Percentiles rank a stretch among this genome's conserved stretches.
phyloP scores from a whole-genome alignment of 768 basidiomycete genomes.

The Xerocomellus intermedius region DNA sequence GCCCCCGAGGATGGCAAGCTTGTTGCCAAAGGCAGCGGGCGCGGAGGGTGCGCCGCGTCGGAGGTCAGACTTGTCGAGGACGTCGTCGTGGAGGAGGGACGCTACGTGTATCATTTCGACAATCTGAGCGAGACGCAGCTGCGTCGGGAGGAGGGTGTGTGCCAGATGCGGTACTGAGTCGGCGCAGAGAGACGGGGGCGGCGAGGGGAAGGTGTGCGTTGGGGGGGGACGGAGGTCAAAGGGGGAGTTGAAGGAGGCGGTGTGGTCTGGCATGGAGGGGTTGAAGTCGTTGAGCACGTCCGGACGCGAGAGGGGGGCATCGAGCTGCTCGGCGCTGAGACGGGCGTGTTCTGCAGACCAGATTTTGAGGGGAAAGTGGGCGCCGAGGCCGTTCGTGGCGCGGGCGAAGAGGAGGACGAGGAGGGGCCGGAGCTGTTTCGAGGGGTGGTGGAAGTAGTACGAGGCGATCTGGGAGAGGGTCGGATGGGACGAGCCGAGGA shows the following conservation, averaged over 20 bases:
- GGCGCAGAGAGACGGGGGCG: constrained; percentile 22
- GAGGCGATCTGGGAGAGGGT: constrained; percentile 83
- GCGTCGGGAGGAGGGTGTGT: constrained; percentile 66
- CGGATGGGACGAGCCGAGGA: constrained; percentile 89
- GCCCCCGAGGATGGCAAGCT: constrained; percentile 89
- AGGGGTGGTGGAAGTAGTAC: constrained; percentile 87
- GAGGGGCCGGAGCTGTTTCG: constrained; percentile 88
- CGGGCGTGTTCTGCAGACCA: constrained; percentile 62
- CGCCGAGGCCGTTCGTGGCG: constrained; percentile 89
- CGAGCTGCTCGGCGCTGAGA: constrained; percentile 59
- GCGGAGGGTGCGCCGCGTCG: constrained; percentile 70
- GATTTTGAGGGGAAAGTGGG: constrained; percentile 55
- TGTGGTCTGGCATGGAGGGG: constrained; percentile 78
- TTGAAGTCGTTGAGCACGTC: constrained; percentile 92
- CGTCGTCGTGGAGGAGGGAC: constrained; percentile 89
- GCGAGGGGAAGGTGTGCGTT: constrained; percentile 23
- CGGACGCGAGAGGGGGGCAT: constrained; percentile 74
- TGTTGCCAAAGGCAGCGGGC: constrained; percentile 82
- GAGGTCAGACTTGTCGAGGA: constrained; percentile 71
- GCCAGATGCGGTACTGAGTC: constrained; percentile 33
- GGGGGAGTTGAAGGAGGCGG: constrained; percentile 61
- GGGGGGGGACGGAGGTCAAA: constrained; percentile 47
- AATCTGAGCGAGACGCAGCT: constrained; percentile 90
- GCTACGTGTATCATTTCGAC: constrained; percentile 99
- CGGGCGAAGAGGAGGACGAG: constrained; percentile 87